phyloP scores from a whole-genome alignment of 2,329 filamentous ascomycete genomes.

The Pseudopyrenochaeta lycopersici region DNA sequence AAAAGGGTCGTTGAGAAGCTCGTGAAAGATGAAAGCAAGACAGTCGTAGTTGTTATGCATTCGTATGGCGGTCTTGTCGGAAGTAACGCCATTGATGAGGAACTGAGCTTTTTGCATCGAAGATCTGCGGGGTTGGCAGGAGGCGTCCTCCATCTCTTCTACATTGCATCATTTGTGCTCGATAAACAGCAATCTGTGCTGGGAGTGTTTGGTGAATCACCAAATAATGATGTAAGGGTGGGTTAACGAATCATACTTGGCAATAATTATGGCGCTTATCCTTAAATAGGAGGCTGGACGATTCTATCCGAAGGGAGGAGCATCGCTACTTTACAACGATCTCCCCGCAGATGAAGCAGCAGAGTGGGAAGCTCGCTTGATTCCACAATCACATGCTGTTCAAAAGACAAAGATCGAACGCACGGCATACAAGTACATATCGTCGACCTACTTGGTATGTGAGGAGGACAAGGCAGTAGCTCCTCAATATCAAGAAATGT shows the following conservation, averaged over 20 bases:
- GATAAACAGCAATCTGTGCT: background rate
- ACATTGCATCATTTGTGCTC: slow-evolving; percentile 8
- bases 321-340: slow-evolving; percentile 4
- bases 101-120: slow-evolving; percentile 12
- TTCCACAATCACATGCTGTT: slow-evolving; percentile 11
- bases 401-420: slow-evolving; percentile 29
- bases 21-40: slow-evolving; percentile 22
- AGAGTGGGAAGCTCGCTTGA: background rate
- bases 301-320: background rate
- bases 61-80: slow-evolving; percentile 35
- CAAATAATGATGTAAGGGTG: slow-evolving; percentile 2
- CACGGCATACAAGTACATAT: slow-evolving; percentile 51
- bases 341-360: background rate
- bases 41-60: slow-evolving; percentile 37
- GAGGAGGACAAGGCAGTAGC: slow-evolving; percentile 50
- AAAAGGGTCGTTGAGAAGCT: background rate
- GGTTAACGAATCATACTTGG: background rate
- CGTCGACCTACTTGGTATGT: slow-evolving; percentile 52
- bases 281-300: background rate
- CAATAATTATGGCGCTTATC: background rate
- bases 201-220: slow-evolving; percentile 4
- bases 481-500: slow-evolving; percentile 43
- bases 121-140: background rate
- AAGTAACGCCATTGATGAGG: slow-evolving; percentile 28
- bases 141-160: slow-evolving; percentile 6